Conservation (phyloP, 169 alveolate species). For the Cryptosporidium parvum region DNA sequence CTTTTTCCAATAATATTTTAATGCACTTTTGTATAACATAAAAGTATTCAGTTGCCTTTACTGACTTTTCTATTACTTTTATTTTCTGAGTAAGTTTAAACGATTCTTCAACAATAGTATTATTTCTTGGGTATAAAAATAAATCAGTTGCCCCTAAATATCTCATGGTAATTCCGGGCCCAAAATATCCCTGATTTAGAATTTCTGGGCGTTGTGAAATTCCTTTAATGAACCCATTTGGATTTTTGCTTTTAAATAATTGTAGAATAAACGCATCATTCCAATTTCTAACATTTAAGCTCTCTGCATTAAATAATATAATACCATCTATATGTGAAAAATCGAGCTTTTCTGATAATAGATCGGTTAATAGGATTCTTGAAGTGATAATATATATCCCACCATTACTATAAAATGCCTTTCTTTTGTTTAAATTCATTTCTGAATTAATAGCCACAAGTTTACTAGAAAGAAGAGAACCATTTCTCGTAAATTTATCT, state of each 20-base stretch:
- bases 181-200: slow-evolving; percentile 61
- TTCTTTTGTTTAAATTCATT: slow-evolving; percentile 19
- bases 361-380: slow-evolving; percentile 76
- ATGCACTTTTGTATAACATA: slow-evolving; percentile 24
- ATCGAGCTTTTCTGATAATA: slow-evolving; percentile 73
- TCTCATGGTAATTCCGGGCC: slow-evolving; percentile 71
- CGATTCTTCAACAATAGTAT: slow-evolving; percentile 25
- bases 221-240: slow-evolving; percentile 78
- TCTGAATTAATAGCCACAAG: slow-evolving; percentile 35
- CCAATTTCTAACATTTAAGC: slow-evolving; percentile 60
- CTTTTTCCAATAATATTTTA: slow-evolving; percentile 39
- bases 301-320: slow-evolving; percentile 77
- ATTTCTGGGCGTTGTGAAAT: slow-evolving; percentile 77
- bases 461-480: background rate
- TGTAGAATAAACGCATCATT: slow-evolving; percentile 79
- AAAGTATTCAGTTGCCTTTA: slow-evolving; percentile 56
- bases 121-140: slow-evolving; percentile 38
- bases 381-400: slow-evolving; percentile 76
- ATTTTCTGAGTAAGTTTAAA: slow-evolving; percentile 13
- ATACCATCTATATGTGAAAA: slow-evolving; percentile 75
- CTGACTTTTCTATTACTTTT: slow-evolving; percentile 55
- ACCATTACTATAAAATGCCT: slow-evolving; percentile 59
- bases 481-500: background rate
- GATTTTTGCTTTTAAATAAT: slow-evolving; percentile 74
- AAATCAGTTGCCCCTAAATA: slow-evolving; percentile 43